phyloP scores from a whole-genome alignment of 202 grass and related monocot species.

The Sporobolus alterniflorus region DNA sequence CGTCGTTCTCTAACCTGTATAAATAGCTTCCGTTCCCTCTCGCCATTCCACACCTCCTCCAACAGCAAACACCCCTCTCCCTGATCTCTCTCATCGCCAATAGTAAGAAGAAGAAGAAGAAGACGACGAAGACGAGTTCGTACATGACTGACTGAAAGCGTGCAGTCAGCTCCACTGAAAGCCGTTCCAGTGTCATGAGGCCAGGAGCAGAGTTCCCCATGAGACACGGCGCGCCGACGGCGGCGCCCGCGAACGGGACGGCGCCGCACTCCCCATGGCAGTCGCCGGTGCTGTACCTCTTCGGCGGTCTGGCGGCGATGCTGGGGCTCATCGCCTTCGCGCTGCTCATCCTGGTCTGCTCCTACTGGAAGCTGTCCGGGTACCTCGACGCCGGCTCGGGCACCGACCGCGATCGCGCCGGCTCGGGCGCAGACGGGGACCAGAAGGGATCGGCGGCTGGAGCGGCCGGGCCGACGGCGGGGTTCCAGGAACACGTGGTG shows the following conservation, averaged over 20 bases:
- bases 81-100: not conserved
- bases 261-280: conserved; percentile 40
- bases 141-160: conserved; percentile 5
- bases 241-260: not conserved
- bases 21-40: conserved; percentile 48
- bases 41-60: conserved; percentile 41
- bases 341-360: conserved; percentile 73
- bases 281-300: conserved; percentile 75
- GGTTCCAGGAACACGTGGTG: conserved; percentile 56
- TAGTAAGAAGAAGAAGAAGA: not conserved
- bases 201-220: conserved; percentile 46
- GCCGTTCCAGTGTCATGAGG: conserved; percentile 52
- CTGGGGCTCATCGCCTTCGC: conserved; percentile 63
- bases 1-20: conserved; percentile 40
- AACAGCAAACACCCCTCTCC: not conserved
- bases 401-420: not conserved
- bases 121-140: not conserved
- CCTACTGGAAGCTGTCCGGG: conserved; percentile 69
- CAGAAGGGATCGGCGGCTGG: too few relatives aligned
- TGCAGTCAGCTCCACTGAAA: not conserved
- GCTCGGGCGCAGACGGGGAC: not conserved
- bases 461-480: not conserved
- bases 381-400: conserved; percentile 31
- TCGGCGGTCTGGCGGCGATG: conserved; percentile 73
- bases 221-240: conserved; percentile 26